phyloP scores from a whole-genome alignment of 2,329 filamentous ascomycete genomes.

The Sporothrix brasiliensis region DNA sequence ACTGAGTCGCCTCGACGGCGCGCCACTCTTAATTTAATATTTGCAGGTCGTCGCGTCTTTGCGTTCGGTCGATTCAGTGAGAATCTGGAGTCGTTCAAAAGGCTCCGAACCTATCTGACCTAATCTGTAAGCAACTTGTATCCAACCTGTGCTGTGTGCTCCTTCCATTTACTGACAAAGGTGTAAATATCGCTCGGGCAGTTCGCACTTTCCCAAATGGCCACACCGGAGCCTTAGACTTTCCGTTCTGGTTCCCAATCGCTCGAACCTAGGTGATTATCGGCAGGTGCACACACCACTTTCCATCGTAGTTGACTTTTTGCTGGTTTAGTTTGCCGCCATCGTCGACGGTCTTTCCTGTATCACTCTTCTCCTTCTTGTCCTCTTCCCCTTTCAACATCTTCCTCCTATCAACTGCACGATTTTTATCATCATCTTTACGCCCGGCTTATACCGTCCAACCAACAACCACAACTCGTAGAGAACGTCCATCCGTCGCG shows the following conservation, averaged over 20 bases:
- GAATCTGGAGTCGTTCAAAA: not conserved
- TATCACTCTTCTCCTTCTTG: not conserved
- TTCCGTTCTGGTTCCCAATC: not conserved
- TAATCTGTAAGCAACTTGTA: not conserved
- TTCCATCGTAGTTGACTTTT: conserved; percentile 11
- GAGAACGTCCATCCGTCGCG: not conserved
- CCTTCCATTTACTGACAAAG: not conserved
- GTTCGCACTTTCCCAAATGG: conserved; percentile 17
- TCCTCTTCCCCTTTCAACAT: not conserved
- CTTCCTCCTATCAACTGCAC: not conserved
- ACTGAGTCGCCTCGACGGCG: not conserved
- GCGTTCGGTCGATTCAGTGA: not conserved
- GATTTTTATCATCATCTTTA: not conserved
- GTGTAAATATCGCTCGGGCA: not conserved
- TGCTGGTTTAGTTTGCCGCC: not conserved
- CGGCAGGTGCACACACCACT: not conserved
- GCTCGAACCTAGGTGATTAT: not conserved
- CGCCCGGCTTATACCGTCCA: not conserved
- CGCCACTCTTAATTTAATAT: conserved; percentile 7
- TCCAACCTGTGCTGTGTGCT: not conserved
- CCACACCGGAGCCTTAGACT: not conserved
- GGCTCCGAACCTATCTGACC: conserved; percentile 5
- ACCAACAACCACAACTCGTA: not conserved
- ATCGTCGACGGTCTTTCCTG: not conserved
- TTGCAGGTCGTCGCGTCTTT: conserved; percentile 2